Evolutionary conservation across 2,329 filamentous ascomycete species (phyloP).

Genomic region (Botrytis cinerea): DNA sequence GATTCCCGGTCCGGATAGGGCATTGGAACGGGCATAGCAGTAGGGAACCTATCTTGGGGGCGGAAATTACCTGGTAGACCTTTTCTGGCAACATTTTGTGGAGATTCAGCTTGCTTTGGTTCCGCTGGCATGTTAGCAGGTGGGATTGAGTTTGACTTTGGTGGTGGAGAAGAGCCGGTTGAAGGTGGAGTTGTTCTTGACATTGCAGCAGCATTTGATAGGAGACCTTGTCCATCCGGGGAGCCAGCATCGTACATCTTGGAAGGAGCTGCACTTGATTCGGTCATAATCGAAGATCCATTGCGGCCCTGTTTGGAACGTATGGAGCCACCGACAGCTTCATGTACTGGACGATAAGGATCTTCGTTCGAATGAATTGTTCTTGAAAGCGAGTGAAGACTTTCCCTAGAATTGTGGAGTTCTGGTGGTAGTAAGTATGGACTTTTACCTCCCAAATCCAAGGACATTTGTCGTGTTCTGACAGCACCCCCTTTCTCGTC

Average conservation of each 20-base stretch:
- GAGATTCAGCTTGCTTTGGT: constrained; percentile 13
- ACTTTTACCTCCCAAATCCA: constrained; percentile 69
- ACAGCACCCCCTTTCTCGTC: constrained; percentile 44
- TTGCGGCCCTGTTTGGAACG: constrained; percentile 45
- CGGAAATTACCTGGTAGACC: constrained; percentile 32
- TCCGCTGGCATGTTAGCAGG: neutral
- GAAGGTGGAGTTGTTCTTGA: constrained; percentile 35
- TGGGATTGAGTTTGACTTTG: constrained; percentile 48
- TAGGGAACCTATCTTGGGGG: constrained; percentile 26
- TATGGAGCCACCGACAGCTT: constrained; percentile 58
- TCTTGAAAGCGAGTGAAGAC: constrained; percentile 80
- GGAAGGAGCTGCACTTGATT: constrained; percentile 42
- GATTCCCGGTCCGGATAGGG: constrained; percentile 28
- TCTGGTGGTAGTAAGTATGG: constrained; percentile 93
- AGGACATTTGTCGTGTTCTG: constrained; percentile 59
- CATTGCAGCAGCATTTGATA: constrained; percentile 36
- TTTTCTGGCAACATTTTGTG: constrained; percentile 28
- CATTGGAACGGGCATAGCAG: constrained; percentile 21
- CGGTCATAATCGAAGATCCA: constrained; percentile 50
- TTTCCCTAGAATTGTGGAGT: constrained; percentile 77
- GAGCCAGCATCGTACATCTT: constrained; percentile 32
- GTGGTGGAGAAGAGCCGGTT: constrained; percentile 38
- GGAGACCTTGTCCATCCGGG: constrained; percentile 31
- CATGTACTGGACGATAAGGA: constrained; percentile 70
- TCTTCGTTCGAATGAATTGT: constrained; percentile 76